These are phyloP conservation scores for Tuber brumale DNA, from an alignment of 495 filamentous ascomycete genomes.

Conservation along the genomic window DNA sequence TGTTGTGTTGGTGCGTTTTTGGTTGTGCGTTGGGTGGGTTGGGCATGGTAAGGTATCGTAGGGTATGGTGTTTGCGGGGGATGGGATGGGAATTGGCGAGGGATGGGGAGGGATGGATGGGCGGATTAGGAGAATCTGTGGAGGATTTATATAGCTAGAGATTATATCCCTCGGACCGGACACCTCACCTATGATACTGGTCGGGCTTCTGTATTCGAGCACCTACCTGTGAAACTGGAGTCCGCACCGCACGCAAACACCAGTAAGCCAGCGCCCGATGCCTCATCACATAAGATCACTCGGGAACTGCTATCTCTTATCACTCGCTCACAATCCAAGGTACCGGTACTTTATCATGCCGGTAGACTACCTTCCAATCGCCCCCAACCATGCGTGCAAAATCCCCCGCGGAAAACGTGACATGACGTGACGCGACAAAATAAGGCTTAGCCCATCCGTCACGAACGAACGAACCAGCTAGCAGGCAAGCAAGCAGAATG, in stretches of 20 bases:
- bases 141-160: not conserved
- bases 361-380: not conserved
- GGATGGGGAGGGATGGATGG: not conserved
- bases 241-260: not conserved
- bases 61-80: not conserved
- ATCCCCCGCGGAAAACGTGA: conserved; percentile 2
- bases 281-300: not conserved
- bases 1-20: not conserved
- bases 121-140: not conserved
- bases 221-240: not conserved
- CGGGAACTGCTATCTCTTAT: not conserved
- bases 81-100: not conserved
- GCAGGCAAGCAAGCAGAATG: not conserved
- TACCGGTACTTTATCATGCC: not conserved
- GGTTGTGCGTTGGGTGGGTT: not conserved
- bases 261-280: not conserved
- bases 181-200: not conserved
- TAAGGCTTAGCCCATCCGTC: not conserved
- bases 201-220: not conserved
- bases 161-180: not conserved
- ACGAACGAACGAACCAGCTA: not conserved
- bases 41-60: not conserved
- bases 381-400: not conserved
- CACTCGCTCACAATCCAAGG: not conserved
- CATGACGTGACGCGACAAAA: conserved; percentile 3